Conservation (phyloP, 1,139 yeast genomes). For the Pichia sp. region DNA sequence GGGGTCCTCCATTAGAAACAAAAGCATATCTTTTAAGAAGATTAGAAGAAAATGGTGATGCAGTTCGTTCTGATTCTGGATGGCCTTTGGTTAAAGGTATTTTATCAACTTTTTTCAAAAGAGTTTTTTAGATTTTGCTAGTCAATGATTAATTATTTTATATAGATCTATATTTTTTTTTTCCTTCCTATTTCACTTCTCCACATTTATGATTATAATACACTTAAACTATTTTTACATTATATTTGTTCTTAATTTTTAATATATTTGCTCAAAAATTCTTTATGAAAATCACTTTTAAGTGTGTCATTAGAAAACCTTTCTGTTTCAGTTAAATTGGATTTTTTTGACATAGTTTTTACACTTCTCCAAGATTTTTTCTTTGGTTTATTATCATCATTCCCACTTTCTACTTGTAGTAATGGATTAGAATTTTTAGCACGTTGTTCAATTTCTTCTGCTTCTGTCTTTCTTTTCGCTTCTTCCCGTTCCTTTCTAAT, state of each 20-base stretch:
- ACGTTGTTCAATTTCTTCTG: slow-evolving; percentile 22
- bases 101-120: slow-evolving; percentile 37
- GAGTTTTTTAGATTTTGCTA: slow-evolving; percentile 29
- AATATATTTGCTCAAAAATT: slow-evolving; percentile 63
- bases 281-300: slow-evolving; percentile 63
- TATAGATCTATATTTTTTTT: background rate
- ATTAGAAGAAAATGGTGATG: slow-evolving; percentile 94
- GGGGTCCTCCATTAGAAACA: slow-evolving; percentile 97
- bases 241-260: no score
- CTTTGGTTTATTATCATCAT: slow-evolving; percentile 18
- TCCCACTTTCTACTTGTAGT: slow-evolving; percentile 21
- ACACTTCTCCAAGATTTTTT: slow-evolving; percentile 40
- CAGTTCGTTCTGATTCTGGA: slow-evolving; percentile 85
- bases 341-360: slow-evolving; percentile 5
- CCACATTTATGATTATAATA: no score
- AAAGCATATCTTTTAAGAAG: slow-evolving; percentile 87
- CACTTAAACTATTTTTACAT: no score
- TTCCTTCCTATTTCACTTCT: no score
- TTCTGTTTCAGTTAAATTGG: slow-evolving; percentile 10
- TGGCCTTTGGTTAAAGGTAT: slow-evolving; percentile 65
- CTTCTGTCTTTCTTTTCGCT: slow-evolving; percentile 25
- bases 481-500: slow-evolving; percentile 29
- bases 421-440: slow-evolving; percentile 42
- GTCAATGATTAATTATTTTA: background rate
- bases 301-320: slow-evolving; percentile 60